Conservation (phyloP, 2,329 filamentous ascomycete genomes). For the Pestalotiopsis sp. region DNA sequence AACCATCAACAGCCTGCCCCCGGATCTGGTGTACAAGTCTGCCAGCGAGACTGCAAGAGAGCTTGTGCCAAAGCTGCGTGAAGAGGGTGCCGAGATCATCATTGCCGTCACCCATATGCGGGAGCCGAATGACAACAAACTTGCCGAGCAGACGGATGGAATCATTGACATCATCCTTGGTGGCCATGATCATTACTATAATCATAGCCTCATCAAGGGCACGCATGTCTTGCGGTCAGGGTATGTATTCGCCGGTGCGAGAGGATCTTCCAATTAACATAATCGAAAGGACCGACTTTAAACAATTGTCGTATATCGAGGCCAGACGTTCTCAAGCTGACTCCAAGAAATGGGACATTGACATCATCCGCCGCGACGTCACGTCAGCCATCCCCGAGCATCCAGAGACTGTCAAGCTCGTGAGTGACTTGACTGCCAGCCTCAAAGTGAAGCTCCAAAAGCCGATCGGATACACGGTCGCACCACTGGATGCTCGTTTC, state of each 20-base stretch:
- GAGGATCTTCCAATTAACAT: background rate
- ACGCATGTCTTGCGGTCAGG: slow-evolving; percentile 81
- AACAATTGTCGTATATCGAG: slow-evolving; percentile 87
- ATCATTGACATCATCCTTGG: slow-evolving; percentile 83
- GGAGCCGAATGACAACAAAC: slow-evolving; percentile 85
- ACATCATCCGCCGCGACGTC: slow-evolving; percentile 74
- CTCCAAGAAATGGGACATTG: slow-evolving; percentile 68
- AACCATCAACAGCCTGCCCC: slow-evolving; percentile 84
- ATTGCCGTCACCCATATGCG: slow-evolving; percentile 83
- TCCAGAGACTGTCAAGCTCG: slow-evolving; percentile 57
- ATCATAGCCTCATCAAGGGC: slow-evolving; percentile 73
- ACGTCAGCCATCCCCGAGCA: slow-evolving; percentile 69
- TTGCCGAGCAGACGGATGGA: slow-evolving; percentile 72
- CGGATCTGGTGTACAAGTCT: slow-evolving; percentile 78
- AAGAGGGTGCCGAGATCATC: slow-evolving; percentile 78
- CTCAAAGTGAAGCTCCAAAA: slow-evolving; percentile 78
- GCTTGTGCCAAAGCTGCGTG: slow-evolving; percentile 70
- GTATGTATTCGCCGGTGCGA: background rate
- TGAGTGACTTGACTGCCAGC: slow-evolving; percentile 68
- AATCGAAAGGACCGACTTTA: slow-evolving; percentile 71
- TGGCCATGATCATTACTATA: slow-evolving; percentile 89
- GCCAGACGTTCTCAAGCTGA: slow-evolving; percentile 54
- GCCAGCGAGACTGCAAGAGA: slow-evolving; percentile 74
- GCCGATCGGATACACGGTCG: slow-evolving; percentile 79
- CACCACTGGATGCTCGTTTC: slow-evolving; percentile 83